Conservation (phyloP, 257 asterid species). For the Solanum megistacrolobum region DNA sequence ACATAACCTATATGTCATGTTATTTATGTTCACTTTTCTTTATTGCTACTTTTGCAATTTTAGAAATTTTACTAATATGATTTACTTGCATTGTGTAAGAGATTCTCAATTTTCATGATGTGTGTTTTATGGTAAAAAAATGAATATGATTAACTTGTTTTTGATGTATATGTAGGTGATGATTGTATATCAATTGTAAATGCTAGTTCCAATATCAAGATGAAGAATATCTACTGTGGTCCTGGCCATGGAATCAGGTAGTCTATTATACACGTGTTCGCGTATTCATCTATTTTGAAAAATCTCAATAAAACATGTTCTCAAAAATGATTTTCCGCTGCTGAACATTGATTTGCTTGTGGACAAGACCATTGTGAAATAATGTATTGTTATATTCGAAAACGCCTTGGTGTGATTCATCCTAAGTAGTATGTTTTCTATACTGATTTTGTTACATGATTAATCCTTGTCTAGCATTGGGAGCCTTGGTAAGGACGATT, state of each 20-base stretch:
- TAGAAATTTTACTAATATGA: not conserved
- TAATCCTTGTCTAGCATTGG: conserved; percentile 54
- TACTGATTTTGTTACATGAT: not conserved
- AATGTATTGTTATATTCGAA: not conserved
- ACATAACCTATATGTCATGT: not conserved
- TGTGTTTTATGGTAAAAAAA: not conserved
- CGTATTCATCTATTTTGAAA: not conserved
- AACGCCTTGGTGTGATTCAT: not conserved
- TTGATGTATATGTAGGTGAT: conserved; percentile 44
- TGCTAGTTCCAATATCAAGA: conserved; percentile 69
- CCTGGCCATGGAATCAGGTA: conserved; percentile 99
- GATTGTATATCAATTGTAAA: conserved; percentile 87
- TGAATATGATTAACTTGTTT: not conserved
- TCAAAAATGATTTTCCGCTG: not conserved
- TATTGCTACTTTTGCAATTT: not conserved
- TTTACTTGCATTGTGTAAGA: not conserved
- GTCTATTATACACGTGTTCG: not conserved
- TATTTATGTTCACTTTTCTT: not conserved
- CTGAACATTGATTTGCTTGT: not conserved
- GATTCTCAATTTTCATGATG: not conserved
- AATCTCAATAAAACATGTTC: not conserved
- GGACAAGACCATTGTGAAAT: not conserved
- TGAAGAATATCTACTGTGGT: conserved; percentile 81
- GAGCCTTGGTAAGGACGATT: conserved; percentile 86
- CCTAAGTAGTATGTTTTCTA: not conserved